Conservation (phyloP, 2,329 filamentous ascomycete species). For the Furcasterigmium sp. region DNA sequence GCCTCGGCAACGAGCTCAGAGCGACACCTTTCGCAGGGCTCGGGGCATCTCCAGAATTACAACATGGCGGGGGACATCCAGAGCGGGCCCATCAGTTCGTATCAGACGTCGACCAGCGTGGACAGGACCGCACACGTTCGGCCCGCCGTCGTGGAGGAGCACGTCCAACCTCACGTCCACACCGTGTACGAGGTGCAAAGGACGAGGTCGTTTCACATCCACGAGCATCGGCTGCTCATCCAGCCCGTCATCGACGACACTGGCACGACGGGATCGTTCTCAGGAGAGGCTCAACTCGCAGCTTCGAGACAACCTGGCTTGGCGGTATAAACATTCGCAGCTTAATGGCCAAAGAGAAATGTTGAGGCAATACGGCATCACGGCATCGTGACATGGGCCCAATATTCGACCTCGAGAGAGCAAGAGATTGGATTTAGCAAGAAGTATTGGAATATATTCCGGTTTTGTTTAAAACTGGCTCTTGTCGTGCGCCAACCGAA, state of each 20-base stretch:
- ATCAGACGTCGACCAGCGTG: slow-evolving; percentile 2
- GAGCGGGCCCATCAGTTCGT: neutral
- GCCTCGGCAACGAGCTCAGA: too few species aligned
- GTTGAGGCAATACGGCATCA: neutral
- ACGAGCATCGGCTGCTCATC: neutral
- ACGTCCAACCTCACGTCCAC: neutral
- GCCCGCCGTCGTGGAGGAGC: neutral
- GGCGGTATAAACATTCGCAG: neutral
- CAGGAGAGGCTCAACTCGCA: too few species aligned
- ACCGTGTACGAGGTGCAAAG: neutral
- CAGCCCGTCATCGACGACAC: neutral
- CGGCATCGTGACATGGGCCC: too few species aligned
- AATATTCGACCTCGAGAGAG: too few species aligned
- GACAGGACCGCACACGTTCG: slow-evolving; percentile 8
- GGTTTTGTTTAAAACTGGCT: neutral
- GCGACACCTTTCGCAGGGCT: too few species aligned
- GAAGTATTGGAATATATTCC: neutral
- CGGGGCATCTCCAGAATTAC: neutral
- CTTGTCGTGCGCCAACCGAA: neutral
- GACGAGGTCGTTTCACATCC: neutral
- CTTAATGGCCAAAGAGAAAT: neutral
- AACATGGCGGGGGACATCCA: neutral
- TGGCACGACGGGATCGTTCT: too few species aligned
- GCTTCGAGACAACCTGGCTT: neutral
- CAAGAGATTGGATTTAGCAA: too few species aligned